phyloP scores from a whole-genome alignment of 768 basidiomycete genomes.

The Xerocomellus chrysenteron region DNA sequence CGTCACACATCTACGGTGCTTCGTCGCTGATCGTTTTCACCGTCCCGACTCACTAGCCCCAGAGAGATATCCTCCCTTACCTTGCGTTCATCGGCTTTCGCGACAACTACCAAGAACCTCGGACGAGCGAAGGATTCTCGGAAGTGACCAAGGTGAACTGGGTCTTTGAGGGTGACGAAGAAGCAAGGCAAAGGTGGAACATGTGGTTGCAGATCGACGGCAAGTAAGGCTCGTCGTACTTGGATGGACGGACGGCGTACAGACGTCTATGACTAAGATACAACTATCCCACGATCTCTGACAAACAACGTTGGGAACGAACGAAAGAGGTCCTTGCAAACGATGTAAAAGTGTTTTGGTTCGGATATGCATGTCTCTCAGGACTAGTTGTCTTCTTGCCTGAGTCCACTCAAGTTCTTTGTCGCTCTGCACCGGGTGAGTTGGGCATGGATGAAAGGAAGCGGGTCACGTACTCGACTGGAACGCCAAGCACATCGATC shows the following conservation, averaged over 20 bases:
- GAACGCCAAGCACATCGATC: constrained; percentile 62
- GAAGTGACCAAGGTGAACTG: constrained; percentile 80
- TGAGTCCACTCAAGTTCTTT: constrained; percentile 39
- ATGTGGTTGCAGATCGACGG: constrained; percentile 86
- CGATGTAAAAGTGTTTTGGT: not conserved
- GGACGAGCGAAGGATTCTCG: constrained; percentile 65
- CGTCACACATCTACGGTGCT: not conserved
- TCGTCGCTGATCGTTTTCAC: not conserved
- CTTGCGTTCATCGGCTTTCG: constrained; percentile 57
- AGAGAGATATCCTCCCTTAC: constrained; percentile 57
- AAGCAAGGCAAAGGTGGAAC: constrained; percentile 69
- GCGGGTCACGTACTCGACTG: constrained; percentile 48
- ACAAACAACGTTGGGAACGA: not conserved
- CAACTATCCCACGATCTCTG: not conserved
- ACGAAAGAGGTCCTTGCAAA: not conserved
- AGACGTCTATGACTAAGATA: constrained; percentile 6
- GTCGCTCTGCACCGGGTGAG: constrained; percentile 31
- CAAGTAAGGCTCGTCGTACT: constrained; percentile 39
- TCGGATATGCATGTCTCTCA: not conserved
- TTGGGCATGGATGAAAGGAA: not conserved
- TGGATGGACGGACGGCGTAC: not conserved
- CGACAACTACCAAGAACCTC: constrained; percentile 66
- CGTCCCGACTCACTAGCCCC: constrained; percentile 32
- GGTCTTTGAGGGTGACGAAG: constrained; percentile 73
- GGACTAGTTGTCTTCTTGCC: constrained; percentile 31